Base-by-base conservation (phyloP, 2,329 filamentous ascomycete species). In the Pseudogymnoascus sp. region DNA sequence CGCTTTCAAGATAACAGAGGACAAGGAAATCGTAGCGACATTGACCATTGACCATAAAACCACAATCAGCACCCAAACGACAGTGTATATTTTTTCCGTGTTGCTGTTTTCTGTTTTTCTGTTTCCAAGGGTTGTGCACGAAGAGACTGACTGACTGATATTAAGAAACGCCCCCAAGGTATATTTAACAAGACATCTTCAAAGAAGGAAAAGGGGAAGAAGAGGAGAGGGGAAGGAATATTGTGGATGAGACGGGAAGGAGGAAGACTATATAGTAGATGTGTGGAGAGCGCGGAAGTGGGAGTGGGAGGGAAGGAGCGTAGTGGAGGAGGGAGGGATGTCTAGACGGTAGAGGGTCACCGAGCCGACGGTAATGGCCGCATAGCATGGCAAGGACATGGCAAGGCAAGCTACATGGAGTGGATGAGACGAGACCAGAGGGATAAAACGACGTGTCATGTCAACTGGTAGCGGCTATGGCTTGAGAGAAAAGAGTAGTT, bases 71-170 rank as follows among this genome's bases (percentile, higher is more conserved):
- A 47, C 15, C 42, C 9, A 47, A 47, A 47, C 19, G 42, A 47
- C 42, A 19, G 42, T 47, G 21, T 47, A 26, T 47, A 23, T 47
- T 47, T 26, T 44, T 47, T 23, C 42, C 42, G 42, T 47, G 42
- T 47, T 47, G 21, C 42, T 47, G 19, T 23, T 42, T 42, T n/a
- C n/a, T n/a, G n/a, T n/a, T 40, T 40, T 47, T 47, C 42, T 47
- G 42, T 47, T 47, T 47, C 42, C 19, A 47, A 47, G 42, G 42
- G 42, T 47, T 47, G 42, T 47, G 19, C 21, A 47, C 19, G 42
- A 47, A 47, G 42, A 47, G 42, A 47, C 42, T 47, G 42, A 47
- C 42, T 47, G 42, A 47, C 42, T 47, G 42, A 47, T 47, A 47
- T 47, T 47, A 47, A 13, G 42, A 47, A 47, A 47, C 42, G 42